Evolutionary conservation across 116 monocot genomes (phyloP).

Genomic region (Zostera marina): DNA sequence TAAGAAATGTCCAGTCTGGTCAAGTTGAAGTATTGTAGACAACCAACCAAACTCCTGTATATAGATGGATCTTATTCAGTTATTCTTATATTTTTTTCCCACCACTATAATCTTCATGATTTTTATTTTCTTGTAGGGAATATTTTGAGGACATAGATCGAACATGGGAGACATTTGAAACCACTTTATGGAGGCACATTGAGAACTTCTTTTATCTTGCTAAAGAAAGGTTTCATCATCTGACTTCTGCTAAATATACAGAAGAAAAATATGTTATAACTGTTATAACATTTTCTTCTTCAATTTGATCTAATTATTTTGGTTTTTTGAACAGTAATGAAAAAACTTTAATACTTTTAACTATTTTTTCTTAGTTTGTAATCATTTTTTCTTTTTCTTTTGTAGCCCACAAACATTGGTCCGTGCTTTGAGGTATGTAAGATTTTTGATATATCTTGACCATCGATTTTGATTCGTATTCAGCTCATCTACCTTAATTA

Average conservation of each 20-base stretch:
- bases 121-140: conserved; percentile 31
- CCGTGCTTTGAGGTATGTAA: conserved; percentile 75
- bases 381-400: conserved; percentile 13
- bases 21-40: no score
- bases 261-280: background rate
- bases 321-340: background rate
- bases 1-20: no score
- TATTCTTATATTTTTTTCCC: background rate
- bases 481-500: no score
- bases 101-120: background rate
- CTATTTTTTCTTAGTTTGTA: background rate
- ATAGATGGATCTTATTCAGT: background rate
- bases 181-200: conserved; percentile 64
- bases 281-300: background rate
- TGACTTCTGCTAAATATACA: background rate
- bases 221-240: conserved; percentile 51
- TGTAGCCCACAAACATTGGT: conserved; percentile 96
- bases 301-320: background rate
- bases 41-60: background rate
- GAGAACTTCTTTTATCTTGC: conserved; percentile 78
- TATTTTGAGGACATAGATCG: conserved; percentile 95
- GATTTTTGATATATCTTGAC: background rate
- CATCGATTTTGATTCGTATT: background rate
- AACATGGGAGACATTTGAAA: conserved; percentile 97
- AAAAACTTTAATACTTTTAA: background rate